Evolutionary conservation across 1,139 yeast genomes (phyloP), one percentile per base, ranked within the genome.

Genomic region (Sugiyamaella sp.): DNA sequence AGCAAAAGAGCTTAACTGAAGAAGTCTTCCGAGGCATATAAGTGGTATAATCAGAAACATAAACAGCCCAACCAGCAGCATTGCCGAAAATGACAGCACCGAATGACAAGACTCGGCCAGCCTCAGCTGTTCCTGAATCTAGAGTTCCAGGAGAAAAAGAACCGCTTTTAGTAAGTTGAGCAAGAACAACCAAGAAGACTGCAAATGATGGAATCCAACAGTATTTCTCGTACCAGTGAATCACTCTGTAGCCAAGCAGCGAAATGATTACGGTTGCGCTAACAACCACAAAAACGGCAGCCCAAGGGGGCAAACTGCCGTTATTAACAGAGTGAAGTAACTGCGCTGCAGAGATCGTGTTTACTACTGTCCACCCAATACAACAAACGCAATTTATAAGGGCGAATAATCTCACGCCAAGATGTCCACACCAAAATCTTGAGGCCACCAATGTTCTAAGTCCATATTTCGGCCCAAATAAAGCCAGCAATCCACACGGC

Each of bases 351-450:
- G 90, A 86, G 81, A 90, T 88, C 60, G 89, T 87, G 72, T 90
- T 90, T 44, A 89, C 95, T 12, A 96, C 88, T 71, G 95, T 90
- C 97, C 97, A 90, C 60, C 97, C 97, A 59, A 90, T 80, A 79
- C 97, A 89, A 12, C 96, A 93, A 64, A 90, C 71, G 64, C 85
- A 81, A 68, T 90, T 89, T 65, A 90, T 77, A 40, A 85, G 69
- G 14, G 95, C 85, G 67, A 90, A 87, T 54, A 90, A 76, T 68
- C 96, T 80, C 72, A 87, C 85, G 46, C 87, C 84, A 40, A 76
- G 70, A 69, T 85, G 82, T 62, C 97, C 97, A 64, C 85, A 78
- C 66, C 90, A 78, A 72, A 78, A 90, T 62, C 91, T 80, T 14
- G 96, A 82, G 57, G 90, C 70, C 45, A 88, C 78, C 88, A 90